Evolutionary conservation across 176 grass and related monocot species (phyloP), one percentile per base, ranked within the genome.

Genomic region (Secale cereale): DNA sequence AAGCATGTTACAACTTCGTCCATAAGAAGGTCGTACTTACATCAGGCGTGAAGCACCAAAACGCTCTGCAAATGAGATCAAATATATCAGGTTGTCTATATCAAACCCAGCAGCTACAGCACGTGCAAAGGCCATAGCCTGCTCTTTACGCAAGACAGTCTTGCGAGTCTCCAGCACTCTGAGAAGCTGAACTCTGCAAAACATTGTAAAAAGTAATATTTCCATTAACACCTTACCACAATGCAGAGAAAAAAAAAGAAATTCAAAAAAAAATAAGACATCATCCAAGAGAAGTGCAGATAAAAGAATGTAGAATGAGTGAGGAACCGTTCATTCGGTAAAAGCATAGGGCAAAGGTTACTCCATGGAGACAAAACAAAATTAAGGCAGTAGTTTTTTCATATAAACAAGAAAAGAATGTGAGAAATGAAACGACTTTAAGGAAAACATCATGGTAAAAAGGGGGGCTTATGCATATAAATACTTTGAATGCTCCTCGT

Each of bases 401-500:
- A 20, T 56, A 0, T 8, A 56, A 56, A 8, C 50, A 20, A 17
- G 64, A 70, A 15, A 80, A 87, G 25, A 84, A 45, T 59, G n/a
- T 60, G 74, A 19, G 28, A 30, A 67, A 52, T 4, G 25, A 79
- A 56, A 80, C 25, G 60, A 6, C 14, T 5, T 35, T 33, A 63
- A 19, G 68, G n/a, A 39, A 20, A 3, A 75, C 17, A 59, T 25
- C 23, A 54, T 13, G 66, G 52, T n/a, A 74, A 50, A 59, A 30
- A 26, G 46, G 76, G 46, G 4, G 10, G 73, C 52, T 81, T 70
- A 68, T 11, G 80, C 64, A 33, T 65, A 35, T 52, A 41, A 68
- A 17, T 99, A 99, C 97, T 99, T 99, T 76, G 97, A 98, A 94
- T 98, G 95, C 86, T 96, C 93, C 64, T 94, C 89, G 3, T 90